A percentile compares a stretch with the other conserved stretches of the same genome.
These are phyloP conservation scores for Nakazawaea holstii DNA, from an alignment of 805 yeast genomes.

Conservation along the genomic window DNA sequence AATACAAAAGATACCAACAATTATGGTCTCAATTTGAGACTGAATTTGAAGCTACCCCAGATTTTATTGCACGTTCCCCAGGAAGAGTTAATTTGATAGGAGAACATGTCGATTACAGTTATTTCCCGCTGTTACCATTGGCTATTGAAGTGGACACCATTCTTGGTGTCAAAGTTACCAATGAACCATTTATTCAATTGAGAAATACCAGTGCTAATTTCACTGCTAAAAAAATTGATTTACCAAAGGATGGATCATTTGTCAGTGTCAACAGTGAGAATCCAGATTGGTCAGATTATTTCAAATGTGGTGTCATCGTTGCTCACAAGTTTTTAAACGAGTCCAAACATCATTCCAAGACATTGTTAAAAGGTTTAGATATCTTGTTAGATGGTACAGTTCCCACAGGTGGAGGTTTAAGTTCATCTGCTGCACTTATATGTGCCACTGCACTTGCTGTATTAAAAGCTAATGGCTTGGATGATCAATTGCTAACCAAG, in stretches of 20 bases:
- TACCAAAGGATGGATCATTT: constrained; percentile 34
- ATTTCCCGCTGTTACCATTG: constrained; percentile 66
- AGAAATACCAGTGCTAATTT: constrained; percentile 31
- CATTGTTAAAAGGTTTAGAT: constrained; percentile 40
- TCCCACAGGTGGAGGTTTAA: constrained; percentile 68
- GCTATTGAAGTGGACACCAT: constrained; percentile 62
- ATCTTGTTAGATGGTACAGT: constrained; percentile 57
- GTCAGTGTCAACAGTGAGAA: constrained; percentile 42
- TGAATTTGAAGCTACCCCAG: constrained; percentile 31
- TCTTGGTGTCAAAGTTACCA: constrained; percentile 37
- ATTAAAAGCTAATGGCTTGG: constrained; percentile 45
- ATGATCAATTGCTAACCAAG: constrained; percentile 32
- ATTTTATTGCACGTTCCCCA: constrained; percentile 58
- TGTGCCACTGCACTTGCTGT: constrained; percentile 58
- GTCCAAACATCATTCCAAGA: neutral
- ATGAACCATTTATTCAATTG: constrained; percentile 18
- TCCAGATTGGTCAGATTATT: constrained; percentile 64
- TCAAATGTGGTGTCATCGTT: constrained; percentile 58
- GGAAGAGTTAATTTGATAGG: constrained; percentile 74
- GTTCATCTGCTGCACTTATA: constrained; percentile 69
- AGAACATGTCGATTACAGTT: constrained; percentile 68
- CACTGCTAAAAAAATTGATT: constrained; percentile 27
- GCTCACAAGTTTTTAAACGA: constrained; percentile 42
- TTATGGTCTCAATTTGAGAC: constrained; percentile 15
- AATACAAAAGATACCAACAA: constrained; percentile 23